phyloP scores from a whole-genome alignment of 139 green algal species.

The Asterochloris erici region DNA sequence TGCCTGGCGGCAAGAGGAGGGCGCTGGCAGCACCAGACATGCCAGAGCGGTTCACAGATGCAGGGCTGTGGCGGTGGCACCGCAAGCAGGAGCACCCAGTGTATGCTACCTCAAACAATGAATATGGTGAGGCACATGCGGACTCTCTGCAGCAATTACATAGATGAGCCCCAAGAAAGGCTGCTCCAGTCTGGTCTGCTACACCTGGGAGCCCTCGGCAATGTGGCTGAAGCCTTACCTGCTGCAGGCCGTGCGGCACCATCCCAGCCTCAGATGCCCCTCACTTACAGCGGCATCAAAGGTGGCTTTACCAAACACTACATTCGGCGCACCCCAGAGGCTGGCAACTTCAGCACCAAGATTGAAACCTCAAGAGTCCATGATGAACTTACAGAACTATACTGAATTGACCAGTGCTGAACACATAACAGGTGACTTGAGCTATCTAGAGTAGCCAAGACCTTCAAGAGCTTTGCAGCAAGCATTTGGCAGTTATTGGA shows the following conservation, averaged over 20 bases:
- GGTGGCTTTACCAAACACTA: slow-evolving; percentile 19
- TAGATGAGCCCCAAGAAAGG: too few species aligned
- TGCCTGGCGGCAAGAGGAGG: background rate
- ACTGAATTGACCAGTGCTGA: background rate
- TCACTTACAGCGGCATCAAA: slow-evolving; percentile 6
- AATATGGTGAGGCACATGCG: background rate
- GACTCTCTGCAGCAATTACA: too few species aligned
- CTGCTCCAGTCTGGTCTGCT: too few species aligned
- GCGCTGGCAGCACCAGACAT: background rate
- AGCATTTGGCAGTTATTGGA: background rate
- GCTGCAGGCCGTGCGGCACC: background rate
- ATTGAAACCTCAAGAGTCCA: slow-evolving; percentile 3
- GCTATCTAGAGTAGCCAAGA: background rate
- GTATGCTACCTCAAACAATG: slow-evolving; percentile 16
- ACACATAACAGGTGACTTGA: background rate
- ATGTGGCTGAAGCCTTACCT: too few species aligned
- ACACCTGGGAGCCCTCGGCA: too few species aligned
- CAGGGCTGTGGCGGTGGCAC: slow-evolving; percentile 5
- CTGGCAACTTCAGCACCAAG: slow-evolving; percentile 13
- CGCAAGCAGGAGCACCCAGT: slow-evolving; percentile 20
- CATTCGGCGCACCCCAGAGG: background rate
- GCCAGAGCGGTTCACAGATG: slow-evolving; percentile 9
- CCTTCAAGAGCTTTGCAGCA: background rate
- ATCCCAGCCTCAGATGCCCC: slow-evolving; percentile 14
- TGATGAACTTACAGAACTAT: slow-evolving; percentile 11